Evolutionary conservation across 2,329 filamentous ascomycete species (phyloP).

Genomic region (Diaporthe vexans): DNA sequence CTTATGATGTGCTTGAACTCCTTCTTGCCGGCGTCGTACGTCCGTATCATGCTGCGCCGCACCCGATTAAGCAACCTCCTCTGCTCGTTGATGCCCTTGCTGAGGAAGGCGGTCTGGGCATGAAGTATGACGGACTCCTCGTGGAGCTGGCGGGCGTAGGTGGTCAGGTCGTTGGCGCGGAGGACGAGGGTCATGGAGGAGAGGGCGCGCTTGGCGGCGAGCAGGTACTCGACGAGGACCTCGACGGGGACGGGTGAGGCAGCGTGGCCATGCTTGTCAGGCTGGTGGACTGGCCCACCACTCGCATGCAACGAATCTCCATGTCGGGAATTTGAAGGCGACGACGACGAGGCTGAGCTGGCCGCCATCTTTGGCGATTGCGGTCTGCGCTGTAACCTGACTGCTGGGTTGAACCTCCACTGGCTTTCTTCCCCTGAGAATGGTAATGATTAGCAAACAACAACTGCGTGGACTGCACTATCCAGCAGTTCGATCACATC

Average conservation of each 20-base stretch:
- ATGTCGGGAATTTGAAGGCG: constrained; percentile 34
- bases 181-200: constrained; percentile 86
- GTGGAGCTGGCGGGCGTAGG: constrained; percentile 78
- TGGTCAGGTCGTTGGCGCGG: constrained; percentile 89
- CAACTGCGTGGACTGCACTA: constrained; percentile 15
- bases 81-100: constrained; percentile 71
- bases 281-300: not conserved
- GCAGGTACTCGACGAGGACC: constrained; percentile 84
- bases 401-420: constrained; percentile 20
- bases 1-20: constrained; percentile 74
- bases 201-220: constrained; percentile 89
- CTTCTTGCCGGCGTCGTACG: constrained; percentile 69
- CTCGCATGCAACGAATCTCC: constrained; percentile 25
- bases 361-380: not conserved
- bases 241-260: constrained; percentile 71
- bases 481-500: constrained; percentile 39
- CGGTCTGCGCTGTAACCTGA: not conserved
- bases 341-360: constrained; percentile 40
- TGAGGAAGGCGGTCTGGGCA: constrained; percentile 78
- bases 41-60: constrained; percentile 64
- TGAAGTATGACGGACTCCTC: constrained; percentile 83
- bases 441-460: not conserved
- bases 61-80: constrained; percentile 65
- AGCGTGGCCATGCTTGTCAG: constrained; percentile 44
- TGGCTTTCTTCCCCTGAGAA: constrained; percentile 19